phyloP scores from a whole-genome alignment of 331 rosid genomes.

The Acacia concinna region DNA sequence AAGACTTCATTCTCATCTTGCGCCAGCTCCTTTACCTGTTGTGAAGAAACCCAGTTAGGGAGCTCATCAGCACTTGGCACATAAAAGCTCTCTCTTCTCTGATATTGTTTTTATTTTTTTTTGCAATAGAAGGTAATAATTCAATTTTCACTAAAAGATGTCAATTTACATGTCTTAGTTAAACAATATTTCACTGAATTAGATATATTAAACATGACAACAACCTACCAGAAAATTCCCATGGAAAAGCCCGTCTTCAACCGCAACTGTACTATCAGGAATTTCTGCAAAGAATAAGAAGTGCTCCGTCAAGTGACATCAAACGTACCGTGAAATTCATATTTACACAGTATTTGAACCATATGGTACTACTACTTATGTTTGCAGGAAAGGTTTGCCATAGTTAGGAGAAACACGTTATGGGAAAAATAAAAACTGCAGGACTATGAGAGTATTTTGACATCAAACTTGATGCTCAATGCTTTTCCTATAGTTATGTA shows the following conservation, averaged over 20 bases:
- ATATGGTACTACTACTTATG: background rate
- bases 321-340: slow-evolving; percentile 15
- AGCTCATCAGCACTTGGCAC: slow-evolving; percentile 34
- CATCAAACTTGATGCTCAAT: slow-evolving; percentile 13
- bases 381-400: slow-evolving; percentile 1
- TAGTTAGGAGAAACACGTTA: background rate
- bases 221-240: slow-evolving; percentile 61
- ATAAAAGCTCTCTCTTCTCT: background rate
- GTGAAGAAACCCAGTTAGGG: slow-evolving; percentile 30
- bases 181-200: background rate
- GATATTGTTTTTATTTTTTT: background rate
- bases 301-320: slow-evolving; percentile 24
- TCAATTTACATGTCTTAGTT: background rate
- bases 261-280: slow-evolving; percentile 39
- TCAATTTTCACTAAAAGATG: background rate
- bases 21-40: slow-evolving; percentile 69
- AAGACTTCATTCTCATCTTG: slow-evolving; percentile 51
- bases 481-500: background rate
- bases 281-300: slow-evolving; percentile 45
- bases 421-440: background rate
- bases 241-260: slow-evolving; percentile 50
- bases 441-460: slow-evolving; percentile 1
- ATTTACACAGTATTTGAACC: slow-evolving; percentile 18
- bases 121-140: background rate
- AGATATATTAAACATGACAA: slow-evolving; percentile 17